A percentile compares a stretch with the other conserved stretches of the same genome.
phyloP scores from a whole-genome alignment of 345 rosid genomes.

The Aquilaria sinensis region DNA sequence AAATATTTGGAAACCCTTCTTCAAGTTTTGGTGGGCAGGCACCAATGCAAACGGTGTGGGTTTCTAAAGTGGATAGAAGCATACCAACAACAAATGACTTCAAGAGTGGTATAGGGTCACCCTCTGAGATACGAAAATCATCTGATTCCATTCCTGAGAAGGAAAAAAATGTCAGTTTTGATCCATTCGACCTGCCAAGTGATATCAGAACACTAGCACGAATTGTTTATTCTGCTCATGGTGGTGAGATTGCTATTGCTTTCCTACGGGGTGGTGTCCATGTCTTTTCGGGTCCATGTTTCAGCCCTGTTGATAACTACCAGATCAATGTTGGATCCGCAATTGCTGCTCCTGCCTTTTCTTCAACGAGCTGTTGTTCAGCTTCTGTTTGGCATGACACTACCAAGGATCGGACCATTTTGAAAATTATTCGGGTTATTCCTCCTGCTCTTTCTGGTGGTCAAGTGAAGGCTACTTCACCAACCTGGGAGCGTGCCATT shows the following conservation, averaged over 20 bases:
- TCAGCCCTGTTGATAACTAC: slow-evolving; percentile 81
- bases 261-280: slow-evolving; percentile 96
- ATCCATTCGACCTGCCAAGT: slow-evolving; percentile 98
- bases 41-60: slow-evolving; percentile 96
- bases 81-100: slow-evolving; percentile 88
- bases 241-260: slow-evolving; percentile 97
- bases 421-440: slow-evolving; percentile 92
- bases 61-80: slow-evolving; percentile 92
- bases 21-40: slow-evolving; percentile 93
- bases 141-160: slow-evolving; percentile 52
- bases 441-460: slow-evolving; percentile 86
- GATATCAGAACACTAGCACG: slow-evolving; percentile 92
- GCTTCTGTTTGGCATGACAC: slow-evolving; percentile 98
- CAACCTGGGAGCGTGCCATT: slow-evolving; percentile 96
- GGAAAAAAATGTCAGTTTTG: slow-evolving; percentile 69
- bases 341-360: slow-evolving; percentile 97
- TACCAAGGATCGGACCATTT: slow-evolving; percentile 70
- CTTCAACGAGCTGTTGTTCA: slow-evolving; percentile 98
- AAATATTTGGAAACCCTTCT: slow-evolving; percentile 91
- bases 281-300: slow-evolving; percentile 94
- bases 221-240: slow-evolving; percentile 97
- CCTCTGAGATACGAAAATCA: slow-evolving; percentile 43
- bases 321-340: slow-evolving; percentile 96
- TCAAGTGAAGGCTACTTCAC: slow-evolving; percentile 68
- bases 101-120: slow-evolving; percentile 44